Base-by-base conservation (phyloP, 176 grass and related monocot species). In the Musa acuminata region DNA sequence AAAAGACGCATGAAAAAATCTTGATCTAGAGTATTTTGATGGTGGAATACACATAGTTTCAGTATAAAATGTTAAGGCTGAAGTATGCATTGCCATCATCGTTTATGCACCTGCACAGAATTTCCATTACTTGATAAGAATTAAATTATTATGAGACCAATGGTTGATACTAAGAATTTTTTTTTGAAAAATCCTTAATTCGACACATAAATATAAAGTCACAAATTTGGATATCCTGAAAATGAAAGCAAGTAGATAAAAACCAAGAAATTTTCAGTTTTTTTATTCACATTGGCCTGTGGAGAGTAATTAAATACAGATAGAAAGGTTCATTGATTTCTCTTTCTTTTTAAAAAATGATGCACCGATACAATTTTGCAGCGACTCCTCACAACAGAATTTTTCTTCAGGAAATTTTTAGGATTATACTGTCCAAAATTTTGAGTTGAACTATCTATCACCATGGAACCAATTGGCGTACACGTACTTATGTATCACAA, bases 41-140 rank as follows among this genome's bases (percentile, higher is more conserved):
- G 68, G 23, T 13, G 57, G 43, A 59, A 62, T 11, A 26, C 53
- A 51, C 35, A 64, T 29, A 29, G 13, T 63, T 52, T 73, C 69
- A 26, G 8, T n/a, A 53, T 14, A 80, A 48, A 62, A 80, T 64
- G 68, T 52, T 21, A 80, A 10, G 14, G 55, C n/a, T 52, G 66
- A 64, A 71, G 24, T 26, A 43, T 73, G 35, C 51, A 23, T 52
- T 64, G 19, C 5, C 29, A 29, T 71, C 23, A 53, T 52, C 49
- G 13, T 6, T n/a, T 2, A 53, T 50, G 35, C 21, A 64, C 35
- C 78, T 80, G 78, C 69, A 69, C 43, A 25, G 58, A 75, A n/a
- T 51, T 24, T 50, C 11, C 0, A 11, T 48, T 2, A 70, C 12
- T n/a, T 50, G 14, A 70, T 20, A 11, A 21, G 25, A 13, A 51